phyloP scores from a whole-genome alignment of 2,329 filamentous ascomycete species.

The Nemania sp. region DNA sequence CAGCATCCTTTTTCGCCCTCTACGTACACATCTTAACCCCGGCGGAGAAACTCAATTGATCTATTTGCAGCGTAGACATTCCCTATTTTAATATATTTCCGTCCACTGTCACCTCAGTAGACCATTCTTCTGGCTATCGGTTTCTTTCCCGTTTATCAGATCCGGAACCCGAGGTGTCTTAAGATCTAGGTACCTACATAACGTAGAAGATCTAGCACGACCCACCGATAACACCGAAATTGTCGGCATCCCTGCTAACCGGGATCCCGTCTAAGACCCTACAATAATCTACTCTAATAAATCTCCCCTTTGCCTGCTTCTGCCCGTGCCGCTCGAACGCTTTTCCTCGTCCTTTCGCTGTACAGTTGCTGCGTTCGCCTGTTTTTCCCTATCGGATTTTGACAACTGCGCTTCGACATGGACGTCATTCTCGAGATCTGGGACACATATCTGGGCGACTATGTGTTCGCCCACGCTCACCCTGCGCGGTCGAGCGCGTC shows the following conservation, averaged over 20 bases:
- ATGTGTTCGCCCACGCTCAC: constrained; percentile 77
- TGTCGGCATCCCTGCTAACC: constrained; percentile 7
- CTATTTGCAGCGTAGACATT: not conserved
- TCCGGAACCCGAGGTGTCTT: constrained; percentile 17
- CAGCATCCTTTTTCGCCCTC: not conserved
- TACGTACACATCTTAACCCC: not conserved
- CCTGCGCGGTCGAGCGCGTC: constrained; percentile 65
- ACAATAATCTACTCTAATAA: not conserved
- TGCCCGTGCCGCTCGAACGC: constrained; percentile 1
- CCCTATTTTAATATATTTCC: not conserved
- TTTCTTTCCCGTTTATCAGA: constrained; percentile 25
- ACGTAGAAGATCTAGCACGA: not conserved
- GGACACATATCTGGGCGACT: constrained; percentile 86
- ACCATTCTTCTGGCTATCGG: not conserved
- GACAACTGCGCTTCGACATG: constrained; percentile 66
- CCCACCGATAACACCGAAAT: constrained; percentile 31
- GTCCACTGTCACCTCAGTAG: not conserved
- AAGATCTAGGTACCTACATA: too few relatives aligned
- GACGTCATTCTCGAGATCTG: constrained; percentile 89
- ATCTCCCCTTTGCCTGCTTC: constrained; percentile 10
- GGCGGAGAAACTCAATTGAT: constrained; percentile 11
- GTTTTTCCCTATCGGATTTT: constrained; percentile 9
- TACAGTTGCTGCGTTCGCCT: constrained; percentile 8
- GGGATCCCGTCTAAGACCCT: constrained; percentile 3
- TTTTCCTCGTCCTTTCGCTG: not conserved